Evolutionary conservation across 1,284 basidiomycete genomes (phyloP).

Genomic region (Leccinum fuscescens): DNA sequence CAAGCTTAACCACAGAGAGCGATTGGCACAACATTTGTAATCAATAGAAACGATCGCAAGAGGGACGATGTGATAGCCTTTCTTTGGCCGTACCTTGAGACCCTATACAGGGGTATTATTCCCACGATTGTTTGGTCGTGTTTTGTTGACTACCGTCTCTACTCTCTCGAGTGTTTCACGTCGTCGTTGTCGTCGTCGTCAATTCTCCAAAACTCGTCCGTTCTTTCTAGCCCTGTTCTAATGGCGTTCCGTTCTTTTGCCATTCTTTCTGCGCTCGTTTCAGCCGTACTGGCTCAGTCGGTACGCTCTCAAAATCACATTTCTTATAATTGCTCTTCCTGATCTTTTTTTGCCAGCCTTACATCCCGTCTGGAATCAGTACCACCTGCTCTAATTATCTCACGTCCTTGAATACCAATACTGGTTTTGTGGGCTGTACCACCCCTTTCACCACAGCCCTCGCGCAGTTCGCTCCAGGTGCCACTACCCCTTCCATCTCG

Average conservation of each 20-base stretch:
- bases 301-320: constrained; percentile 2
- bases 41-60: constrained; percentile 5
- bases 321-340: background rate
- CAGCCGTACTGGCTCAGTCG: constrained; percentile 23
- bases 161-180: background rate
- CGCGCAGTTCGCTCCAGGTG: constrained; percentile 53
- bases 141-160: background rate
- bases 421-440: constrained; percentile 60
- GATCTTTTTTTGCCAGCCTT: constrained; percentile 34
- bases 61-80: constrained; percentile 14
- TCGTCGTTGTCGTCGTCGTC: constrained; percentile 1
- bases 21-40: constrained; percentile 3
- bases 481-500: constrained; percentile 41
- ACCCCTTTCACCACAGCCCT: constrained; percentile 64
- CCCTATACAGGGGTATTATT: background rate
- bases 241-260: constrained; percentile 31
- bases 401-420: constrained; percentile 58
- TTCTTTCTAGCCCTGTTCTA: constrained; percentile 19
- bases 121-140: constrained; percentile 1
- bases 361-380: constrained; percentile 67
- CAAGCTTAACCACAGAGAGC: background rate
- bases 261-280: constrained; percentile 19
- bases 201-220: constrained; percentile 8
- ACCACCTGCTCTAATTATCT: constrained; percentile 61
- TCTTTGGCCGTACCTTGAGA: background rate